phyloP scores from a whole-genome alignment of 768 basidiomycete species.

The Psilocybe subaeruginosa region DNA sequence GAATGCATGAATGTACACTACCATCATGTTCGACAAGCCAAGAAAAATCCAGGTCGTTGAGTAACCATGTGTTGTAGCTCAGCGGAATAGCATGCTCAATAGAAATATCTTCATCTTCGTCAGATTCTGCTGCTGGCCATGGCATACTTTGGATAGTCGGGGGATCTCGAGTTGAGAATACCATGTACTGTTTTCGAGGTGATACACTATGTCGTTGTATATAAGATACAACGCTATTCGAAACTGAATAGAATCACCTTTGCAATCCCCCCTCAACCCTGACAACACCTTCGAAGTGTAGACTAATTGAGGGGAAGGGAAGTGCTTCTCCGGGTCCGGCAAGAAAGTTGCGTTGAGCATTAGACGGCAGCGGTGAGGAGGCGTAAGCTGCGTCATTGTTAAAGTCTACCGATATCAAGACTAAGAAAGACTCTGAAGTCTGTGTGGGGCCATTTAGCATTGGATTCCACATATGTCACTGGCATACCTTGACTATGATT shows the following conservation, averaged over 20 bases:
- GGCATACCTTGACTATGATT: slow-evolving; percentile 76
- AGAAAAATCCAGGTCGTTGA: slow-evolving; percentile 55
- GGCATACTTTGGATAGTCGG: slow-evolving; percentile 83
- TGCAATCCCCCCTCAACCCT: slow-evolving; percentile 74
- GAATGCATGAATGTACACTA: slow-evolving; percentile 29
- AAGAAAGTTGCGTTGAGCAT: slow-evolving; percentile 68
- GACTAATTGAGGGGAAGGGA: slow-evolving; percentile 64
- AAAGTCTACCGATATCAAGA: slow-evolving; percentile 71
- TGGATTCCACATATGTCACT: background rate
- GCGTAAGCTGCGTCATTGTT: slow-evolving; percentile 59
- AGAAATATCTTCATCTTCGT: slow-evolving; percentile 35
- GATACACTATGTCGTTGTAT: slow-evolving; percentile 57
- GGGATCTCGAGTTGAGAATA: slow-evolving; percentile 77
- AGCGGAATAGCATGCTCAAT: slow-evolving; percentile 33
- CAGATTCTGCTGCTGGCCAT: slow-evolving; percentile 63
- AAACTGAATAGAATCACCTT: slow-evolving; percentile 46
- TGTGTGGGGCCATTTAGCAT: slow-evolving; percentile 30
- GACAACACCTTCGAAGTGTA: slow-evolving; percentile 83
- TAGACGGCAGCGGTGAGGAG: slow-evolving; percentile 51
- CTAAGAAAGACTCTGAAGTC: slow-evolving; percentile 82
- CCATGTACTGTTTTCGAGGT: slow-evolving; percentile 66
- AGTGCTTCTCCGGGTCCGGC: slow-evolving; percentile 82
- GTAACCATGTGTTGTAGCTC: slow-evolving; percentile 58
- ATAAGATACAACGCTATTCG: background rate
- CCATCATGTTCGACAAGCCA: slow-evolving; percentile 81